phyloP scores from a whole-genome alignment of 192 early-diverging fungal genomes.

The Kappamyces sp. region DNA sequence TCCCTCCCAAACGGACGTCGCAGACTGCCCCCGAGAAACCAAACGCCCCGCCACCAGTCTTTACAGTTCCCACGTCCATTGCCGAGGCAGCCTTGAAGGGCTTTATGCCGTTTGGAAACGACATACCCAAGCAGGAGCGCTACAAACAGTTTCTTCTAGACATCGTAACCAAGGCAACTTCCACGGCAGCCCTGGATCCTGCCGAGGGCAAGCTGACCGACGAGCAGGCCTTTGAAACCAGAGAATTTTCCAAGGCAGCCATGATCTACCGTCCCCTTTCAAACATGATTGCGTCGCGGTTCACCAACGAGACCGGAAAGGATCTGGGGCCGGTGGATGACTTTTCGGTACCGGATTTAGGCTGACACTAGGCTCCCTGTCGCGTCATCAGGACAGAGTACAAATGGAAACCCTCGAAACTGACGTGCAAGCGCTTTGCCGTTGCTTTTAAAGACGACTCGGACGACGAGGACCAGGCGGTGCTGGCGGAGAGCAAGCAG shows the following conservation, averaged over 20 bases:
- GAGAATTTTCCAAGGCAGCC: slow-evolving; percentile 73
- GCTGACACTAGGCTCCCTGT: slow-evolving; percentile 17
- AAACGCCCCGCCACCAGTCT: slow-evolving; percentile 28
- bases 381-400: slow-evolving; percentile 45
- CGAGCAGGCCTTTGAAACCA: slow-evolving; percentile 49
- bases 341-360: slow-evolving; percentile 13
- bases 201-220: slow-evolving; percentile 15
- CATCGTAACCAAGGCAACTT: slow-evolving; percentile 16
- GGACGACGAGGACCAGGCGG: slow-evolving; percentile 20
- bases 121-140: slow-evolving; percentile 62
- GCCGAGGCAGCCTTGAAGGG: slow-evolving; percentile 67
- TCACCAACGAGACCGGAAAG: slow-evolving; percentile 45
- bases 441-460: slow-evolving; percentile 31
- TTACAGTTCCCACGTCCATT: slow-evolving; percentile 50
- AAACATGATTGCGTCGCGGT: slow-evolving; percentile 63
- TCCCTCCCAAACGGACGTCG: neutral
- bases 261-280: slow-evolving; percentile 67
- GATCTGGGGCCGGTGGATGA: slow-evolving; percentile 21
- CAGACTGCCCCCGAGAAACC: slow-evolving; percentile 24
- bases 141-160: slow-evolving; percentile 66
- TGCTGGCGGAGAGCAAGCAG: slow-evolving; percentile 22
- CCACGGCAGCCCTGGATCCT: neutral
- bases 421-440: slow-evolving; percentile 74
- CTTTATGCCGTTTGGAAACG: slow-evolving; percentile 72
- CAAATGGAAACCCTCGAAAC: slow-evolving; percentile 59